Conservation (phyloP, 805 yeast genomes). For the Wickerhamiella spandovensis region DNA sequence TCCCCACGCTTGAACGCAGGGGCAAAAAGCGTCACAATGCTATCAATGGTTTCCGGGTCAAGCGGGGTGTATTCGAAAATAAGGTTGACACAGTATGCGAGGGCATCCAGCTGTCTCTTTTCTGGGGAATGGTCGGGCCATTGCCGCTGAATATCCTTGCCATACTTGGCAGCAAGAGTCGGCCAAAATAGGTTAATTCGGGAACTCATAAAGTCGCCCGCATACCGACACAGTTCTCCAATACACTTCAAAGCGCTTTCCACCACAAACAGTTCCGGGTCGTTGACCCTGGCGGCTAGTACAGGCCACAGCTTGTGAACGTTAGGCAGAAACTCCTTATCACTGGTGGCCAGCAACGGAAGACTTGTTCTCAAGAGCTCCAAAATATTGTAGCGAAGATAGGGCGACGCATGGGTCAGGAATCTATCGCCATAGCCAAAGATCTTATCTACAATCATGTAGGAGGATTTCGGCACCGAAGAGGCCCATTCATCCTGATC, state of each 20-base stretch:
- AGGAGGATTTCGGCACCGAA: conserved; percentile 48
- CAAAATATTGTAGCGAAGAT: conserved; percentile 44
- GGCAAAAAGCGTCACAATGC: conserved; percentile 3
- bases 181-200: conserved; percentile 21
- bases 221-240: conserved; percentile 16
- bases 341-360: conserved; percentile 42
- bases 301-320: conserved; percentile 44
- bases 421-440: conserved; percentile 56
- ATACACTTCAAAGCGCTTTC: conserved; percentile 22
- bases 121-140: conserved; percentile 16
- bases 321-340: conserved; percentile 34
- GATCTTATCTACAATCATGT: conserved; percentile 45
- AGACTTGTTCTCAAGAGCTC: conserved; percentile 32
- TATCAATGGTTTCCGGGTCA: conserved; percentile 7
- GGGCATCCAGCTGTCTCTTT: conserved; percentile 4
- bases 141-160: background rate
- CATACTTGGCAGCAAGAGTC: background rate
- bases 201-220: conserved; percentile 26
- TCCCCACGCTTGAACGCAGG: conserved; percentile 12
- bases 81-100: conserved; percentile 3
- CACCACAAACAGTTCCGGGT: conserved; percentile 22
- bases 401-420: conserved; percentile 51
- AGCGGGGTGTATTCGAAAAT: conserved; percentile 4
- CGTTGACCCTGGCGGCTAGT: conserved; percentile 21
- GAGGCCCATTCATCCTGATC: conserved; percentile 44